Base-by-base conservation (phyloP, 306 rosid genomes). In the Pueraria montana region DNA sequence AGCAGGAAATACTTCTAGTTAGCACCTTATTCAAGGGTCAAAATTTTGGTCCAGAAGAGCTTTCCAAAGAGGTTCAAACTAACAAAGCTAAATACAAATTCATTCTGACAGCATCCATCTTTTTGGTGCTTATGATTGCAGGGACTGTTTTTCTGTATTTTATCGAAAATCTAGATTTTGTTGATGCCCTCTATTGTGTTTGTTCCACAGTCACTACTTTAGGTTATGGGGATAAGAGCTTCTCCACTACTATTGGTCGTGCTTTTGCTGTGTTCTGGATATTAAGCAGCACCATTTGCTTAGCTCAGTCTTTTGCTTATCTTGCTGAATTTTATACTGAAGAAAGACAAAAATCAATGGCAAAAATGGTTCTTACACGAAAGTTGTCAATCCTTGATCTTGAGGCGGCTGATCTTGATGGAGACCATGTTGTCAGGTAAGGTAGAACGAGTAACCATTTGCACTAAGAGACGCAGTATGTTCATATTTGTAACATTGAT, bases 191-290 rank as follows among this genome's bases (percentile, higher is more conserved):
- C 49, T 94, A 94, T 62, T 92, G 97, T 64, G 96, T 93, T 78
- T 94, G 96, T 84, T 89, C 94, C 74, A 93, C 97, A 2, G 87
- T 94, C 21, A 92, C 98, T 2, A 94, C 97, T 55, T 89, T 94
- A 56, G 98, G 98, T 4, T 91, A 92, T 77, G 98, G 97, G 11
- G 97, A 94, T 64, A 78, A 89, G 85, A 94, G 97, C 86, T 94
- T 94, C 87, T 89, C 97, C 11, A 90, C 91, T 10, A 18, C 23
- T 24, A 7, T 65, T 1, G 97, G 97, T 67, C 90, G 98, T 5
- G 67, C 61, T 75, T 94, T 93, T 79, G 97, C 97, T 72, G 92
- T 90, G 52, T 80, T 90, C 66, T 91, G 98, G 98, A 94, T 94
- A 88, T 26, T 91, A 50, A 77, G 94, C 83, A 90, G 98, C 84